Base-by-base conservation (phyloP, 345 rosid species). In the Turnera subulata region DNA sequence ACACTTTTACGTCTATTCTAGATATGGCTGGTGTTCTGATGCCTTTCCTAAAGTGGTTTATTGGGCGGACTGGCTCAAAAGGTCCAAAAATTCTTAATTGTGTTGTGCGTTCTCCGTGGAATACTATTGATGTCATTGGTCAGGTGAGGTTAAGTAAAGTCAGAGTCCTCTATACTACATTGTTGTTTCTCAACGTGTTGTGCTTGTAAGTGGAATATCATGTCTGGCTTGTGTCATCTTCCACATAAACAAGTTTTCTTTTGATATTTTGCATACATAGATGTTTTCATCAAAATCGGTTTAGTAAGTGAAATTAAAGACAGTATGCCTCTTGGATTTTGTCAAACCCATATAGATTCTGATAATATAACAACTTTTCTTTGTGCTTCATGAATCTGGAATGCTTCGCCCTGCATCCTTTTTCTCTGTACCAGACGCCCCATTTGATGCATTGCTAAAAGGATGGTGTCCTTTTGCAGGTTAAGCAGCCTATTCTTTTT, bases 31-130 rank as follows among this genome's bases (percentile, higher is more conserved):
- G 97, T 64, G 95, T 93, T 55, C 59, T 93, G 46, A 67, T 93
- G 32, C 99, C 99, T 47, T 85, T 90, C 76, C 70, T 93, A 62
- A 93, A 82, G 88, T 90, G 92, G 95, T 84, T 93, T 78, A 90
- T 93, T 69, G 99, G 99, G 29, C 78, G 95, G 64, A 81, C 81
- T 59, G 74, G 80, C 62, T 59, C 94, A 29, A 89, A 85, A 75
- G 85, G 90, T 76, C 87, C 80, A 16, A 85, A 81, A 75, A 46
- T 88, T 80, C 88, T 93, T 59, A 93, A 93, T 70, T 87, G 81
- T 81, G 70, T 93, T 55, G 96, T 93, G 46, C 97, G 99, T 48
- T 90, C 99, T 61, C 99, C 97, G 16, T 93, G 99, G 99, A 88
- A 69, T 56, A 93, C 99, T 60, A 80, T 90, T 58, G 97, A 90